Evolutionary conservation across 2,329 filamentous ascomycete species (phyloP), one percentile per base, ranked within the genome.

Genomic region (Trichoderma sp.): DNA sequence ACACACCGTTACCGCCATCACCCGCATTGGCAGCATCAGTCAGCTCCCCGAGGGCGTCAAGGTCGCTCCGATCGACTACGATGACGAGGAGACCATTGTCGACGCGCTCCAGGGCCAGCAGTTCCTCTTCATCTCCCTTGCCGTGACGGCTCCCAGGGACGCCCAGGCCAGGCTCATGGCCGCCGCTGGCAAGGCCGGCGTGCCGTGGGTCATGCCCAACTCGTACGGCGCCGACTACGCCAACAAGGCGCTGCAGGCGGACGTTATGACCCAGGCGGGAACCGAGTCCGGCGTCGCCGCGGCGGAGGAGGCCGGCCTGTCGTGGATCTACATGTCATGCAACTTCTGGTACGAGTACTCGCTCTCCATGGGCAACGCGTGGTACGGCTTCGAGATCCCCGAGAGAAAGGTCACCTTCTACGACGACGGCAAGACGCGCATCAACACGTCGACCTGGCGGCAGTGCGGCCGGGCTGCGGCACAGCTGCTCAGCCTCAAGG

Each of bases 401-500:
- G 77, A 80, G 45, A 74, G 74, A 0, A 72, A 71, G 6, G 71
- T 80, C 12, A 81, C 78, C 0, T 71, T 85, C n/a, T 85, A 79
- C 65, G 85, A 86, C 66, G 83, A 85, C 30, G 88, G 88, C 0
- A 80, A 79, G 21, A 81, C 78, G 1, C 80, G 75, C 62, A 83
- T 89, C 70, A 85, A 82, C 67, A 83, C 78, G 0, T 85, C 82
- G 14, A 90, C 89, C 0, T 86, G 84, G 80, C 69, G 77, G 6
- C 87, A 90, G 75, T 80, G 81, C 56, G 87, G 83, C 0, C 77
- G 82, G 0, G 85, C 84, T 0, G 78, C 88, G 14, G 85, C 85
- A 1, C 75, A 71, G 0, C 70, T 85, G 0, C 71, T 85, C 1
- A 80, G 76, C 47, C 72, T 85, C 1, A 80, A 80, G 39, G 75